phyloP scores from a whole-genome alignment of 1,139 yeast species.

The Casaregolazyma lundiana region DNA sequence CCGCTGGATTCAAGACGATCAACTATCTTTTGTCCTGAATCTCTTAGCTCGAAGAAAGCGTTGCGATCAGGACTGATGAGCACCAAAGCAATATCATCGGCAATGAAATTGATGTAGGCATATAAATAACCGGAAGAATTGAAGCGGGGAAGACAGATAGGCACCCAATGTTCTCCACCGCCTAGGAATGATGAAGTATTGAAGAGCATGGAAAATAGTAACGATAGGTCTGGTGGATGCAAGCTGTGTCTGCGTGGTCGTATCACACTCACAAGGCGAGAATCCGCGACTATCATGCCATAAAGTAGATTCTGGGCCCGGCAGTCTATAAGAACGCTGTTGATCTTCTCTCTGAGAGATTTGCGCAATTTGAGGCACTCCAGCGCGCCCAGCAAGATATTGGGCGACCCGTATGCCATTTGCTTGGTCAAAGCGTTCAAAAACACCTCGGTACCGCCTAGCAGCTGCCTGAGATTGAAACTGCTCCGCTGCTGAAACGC shows the following conservation, averaged over 20 bases:
- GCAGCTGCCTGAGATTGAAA: constrained; percentile 72
- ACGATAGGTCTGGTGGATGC: constrained; percentile 65
- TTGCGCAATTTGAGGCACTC: constrained; percentile 52
- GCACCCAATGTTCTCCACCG: constrained; percentile 85
- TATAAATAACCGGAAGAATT: constrained; percentile 84
- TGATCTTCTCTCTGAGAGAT: constrained; percentile 44
- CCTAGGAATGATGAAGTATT: constrained; percentile 47
- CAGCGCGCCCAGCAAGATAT: constrained; percentile 55
- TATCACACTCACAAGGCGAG: constrained; percentile 53
- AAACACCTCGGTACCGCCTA: constrained; percentile 63
- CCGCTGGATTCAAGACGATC: constrained; percentile 37
- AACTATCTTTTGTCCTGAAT: constrained; percentile 52
- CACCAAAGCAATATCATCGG: constrained; percentile 53
- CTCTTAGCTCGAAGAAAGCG: constrained; percentile 70
- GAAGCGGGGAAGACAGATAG: constrained; percentile 87
- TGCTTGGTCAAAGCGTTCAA: constrained; percentile 58
- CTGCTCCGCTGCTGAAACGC: constrained; percentile 70
- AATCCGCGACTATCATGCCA: constrained; percentile 56
- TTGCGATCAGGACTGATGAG: constrained; percentile 80
- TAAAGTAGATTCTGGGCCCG: constrained; percentile 49
- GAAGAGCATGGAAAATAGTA: constrained; percentile 58
- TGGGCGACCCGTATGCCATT: constrained; percentile 50
- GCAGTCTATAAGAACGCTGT: constrained; percentile 39
- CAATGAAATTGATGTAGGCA: constrained; percentile 64
- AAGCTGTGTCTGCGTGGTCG: constrained; percentile 61